Percentiles rank a stretch among this genome's conserved stretches.
phyloP scores from a whole-genome alignment of 2,329 filamentous ascomycete species.

The Tympanopsis confertula region DNA sequence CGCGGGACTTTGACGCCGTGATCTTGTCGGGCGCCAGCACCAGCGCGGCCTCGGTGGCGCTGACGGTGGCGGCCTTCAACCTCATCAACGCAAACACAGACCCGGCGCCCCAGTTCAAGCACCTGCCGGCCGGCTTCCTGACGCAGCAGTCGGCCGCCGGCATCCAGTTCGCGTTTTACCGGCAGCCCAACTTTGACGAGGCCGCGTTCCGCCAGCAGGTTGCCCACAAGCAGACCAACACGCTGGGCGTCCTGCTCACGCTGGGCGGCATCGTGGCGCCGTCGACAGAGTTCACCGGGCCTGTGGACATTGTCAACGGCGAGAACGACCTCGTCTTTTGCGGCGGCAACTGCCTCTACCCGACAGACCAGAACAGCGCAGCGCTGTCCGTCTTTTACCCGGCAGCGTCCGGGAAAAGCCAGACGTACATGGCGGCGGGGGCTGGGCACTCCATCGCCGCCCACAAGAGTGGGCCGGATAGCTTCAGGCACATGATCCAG shows the following conservation, averaged over 20 bases:
- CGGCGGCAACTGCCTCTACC: slow-evolving; percentile 9
- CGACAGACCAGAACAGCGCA: no score
- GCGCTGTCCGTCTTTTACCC: slow-evolving; percentile 8
- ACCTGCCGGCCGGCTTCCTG: slow-evolving; percentile 7
- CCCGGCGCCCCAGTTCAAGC: slow-evolving; percentile 13
- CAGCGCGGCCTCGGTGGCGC: slow-evolving; percentile 9
- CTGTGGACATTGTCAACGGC: slow-evolving; percentile 11
- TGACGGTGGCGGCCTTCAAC: slow-evolving; percentile 11
- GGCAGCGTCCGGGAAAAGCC: slow-evolving; percentile 6
- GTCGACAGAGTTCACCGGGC: slow-evolving; percentile 7
- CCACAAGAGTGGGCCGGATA: slow-evolving; percentile 9
- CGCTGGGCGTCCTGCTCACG: slow-evolving; percentile 9
- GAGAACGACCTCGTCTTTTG: slow-evolving; percentile 11
- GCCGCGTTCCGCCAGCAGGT: slow-evolving; percentile 7
- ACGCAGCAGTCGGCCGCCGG: slow-evolving; percentile 7
- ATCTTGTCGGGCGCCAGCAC: slow-evolving; percentile 21
- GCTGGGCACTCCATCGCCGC: slow-evolving; percentile 10
- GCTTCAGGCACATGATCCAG: slow-evolving; percentile 10
- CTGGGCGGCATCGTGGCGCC: slow-evolving; percentile 7
- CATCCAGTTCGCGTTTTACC: slow-evolving; percentile 10
- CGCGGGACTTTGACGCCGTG: slow-evolving; percentile 17
- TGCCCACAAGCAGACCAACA: slow-evolving; percentile 10
- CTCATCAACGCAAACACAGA: slow-evolving; percentile 13
- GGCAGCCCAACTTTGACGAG: slow-evolving; percentile 8
- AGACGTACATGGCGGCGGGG: slow-evolving; percentile 9